Evolutionary conservation across 768 basidiomycete genomes (phyloP), one percentile per base, ranked within the genome.

Genomic region (Phlegmacium glaucopus): DNA sequence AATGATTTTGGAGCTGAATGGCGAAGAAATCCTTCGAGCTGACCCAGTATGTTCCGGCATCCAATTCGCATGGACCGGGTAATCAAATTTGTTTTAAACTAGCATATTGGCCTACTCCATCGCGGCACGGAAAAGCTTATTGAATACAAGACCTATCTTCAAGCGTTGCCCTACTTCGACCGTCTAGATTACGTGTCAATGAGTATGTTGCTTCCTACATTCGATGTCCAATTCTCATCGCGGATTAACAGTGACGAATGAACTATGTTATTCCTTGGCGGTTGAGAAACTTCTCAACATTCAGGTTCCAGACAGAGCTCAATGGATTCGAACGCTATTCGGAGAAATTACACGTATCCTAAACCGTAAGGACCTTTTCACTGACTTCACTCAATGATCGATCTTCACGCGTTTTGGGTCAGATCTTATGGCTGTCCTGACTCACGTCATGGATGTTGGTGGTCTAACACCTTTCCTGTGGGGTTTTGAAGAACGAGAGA

Each of bases 401-500:
- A 47, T 32, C 28, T 39, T 38, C 16, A 18, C 32, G 11, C 52
- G 10, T 22, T 15, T 44, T 30, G 16, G 15, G 53, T 16, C 32
- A 90, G 89, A 99, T 63, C 74, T 98, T 50, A 99, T 99, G 95
- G 95, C 95, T 51, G 78, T 97, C 50, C 79, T 99, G 35, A 90
- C 94, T 1, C 92, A 94, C 67, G 86, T 90, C 44, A 94, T 93
- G 90, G 93, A 99, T 61, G 95, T 99, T 53, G 95, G 95, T 64
- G 95, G 92, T 49, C 81, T 99, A 9, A 99, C 95, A 2, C 95
- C 95, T 30, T 99, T 97, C 85, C 76, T 99, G 26, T 99, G 95
- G 94, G 95, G 95, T 58, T 98, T 98, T 77, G 95, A 98, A 70
- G 95, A 99, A 69, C 92, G 95, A 47, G 95, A 98, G 73, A 99